A percentile compares a stretch with the other conserved stretches of the same genome.
These are phyloP conservation scores for Naganishia cerealis DNA, from an alignment of 1,284 basidiomycete species.

Conservation along the genomic window DNA sequence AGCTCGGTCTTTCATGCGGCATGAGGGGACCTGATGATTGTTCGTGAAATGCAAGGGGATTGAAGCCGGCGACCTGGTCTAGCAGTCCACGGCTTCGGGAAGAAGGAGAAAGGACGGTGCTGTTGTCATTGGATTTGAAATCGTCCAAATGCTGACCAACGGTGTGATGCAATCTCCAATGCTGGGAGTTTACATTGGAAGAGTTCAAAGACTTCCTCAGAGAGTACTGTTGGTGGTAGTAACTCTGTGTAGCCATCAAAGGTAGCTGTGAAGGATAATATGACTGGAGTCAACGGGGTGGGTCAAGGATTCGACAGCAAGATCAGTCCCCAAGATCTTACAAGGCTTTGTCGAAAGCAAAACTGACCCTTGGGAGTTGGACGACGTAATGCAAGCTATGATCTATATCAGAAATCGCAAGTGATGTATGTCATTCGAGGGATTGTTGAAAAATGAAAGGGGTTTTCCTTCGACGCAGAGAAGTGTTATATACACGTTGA, in stretches of 20 bases:
- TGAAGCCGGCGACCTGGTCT: constrained; percentile 12
- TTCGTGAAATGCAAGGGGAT: background rate
- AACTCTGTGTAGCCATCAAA: too few relatives aligned
- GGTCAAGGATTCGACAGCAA: too few relatives aligned
- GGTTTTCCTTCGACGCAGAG: background rate
- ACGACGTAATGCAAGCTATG: background rate
- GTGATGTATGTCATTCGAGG: background rate
- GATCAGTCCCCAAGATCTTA: too few relatives aligned
- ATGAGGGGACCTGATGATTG: background rate
- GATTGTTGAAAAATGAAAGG: background rate
- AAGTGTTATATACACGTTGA: background rate
- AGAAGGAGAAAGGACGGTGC: background rate
- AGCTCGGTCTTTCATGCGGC: background rate
- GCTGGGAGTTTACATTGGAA: background rate
- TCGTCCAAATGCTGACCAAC: background rate
- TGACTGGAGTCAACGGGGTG: too few relatives aligned
- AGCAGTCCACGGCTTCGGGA: constrained; percentile 3
- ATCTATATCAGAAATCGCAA: background rate
- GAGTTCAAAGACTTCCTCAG: background rate
- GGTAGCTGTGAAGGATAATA: too few relatives aligned
- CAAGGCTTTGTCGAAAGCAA: too few relatives aligned
- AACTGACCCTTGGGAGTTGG: too few relatives aligned
- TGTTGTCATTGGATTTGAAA: background rate
- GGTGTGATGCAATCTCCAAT: background rate
- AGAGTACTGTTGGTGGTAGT: too few relatives aligned